phyloP scores from a whole-genome alignment of 73 alveolate species.

The Stentor coeruleus region DNA sequence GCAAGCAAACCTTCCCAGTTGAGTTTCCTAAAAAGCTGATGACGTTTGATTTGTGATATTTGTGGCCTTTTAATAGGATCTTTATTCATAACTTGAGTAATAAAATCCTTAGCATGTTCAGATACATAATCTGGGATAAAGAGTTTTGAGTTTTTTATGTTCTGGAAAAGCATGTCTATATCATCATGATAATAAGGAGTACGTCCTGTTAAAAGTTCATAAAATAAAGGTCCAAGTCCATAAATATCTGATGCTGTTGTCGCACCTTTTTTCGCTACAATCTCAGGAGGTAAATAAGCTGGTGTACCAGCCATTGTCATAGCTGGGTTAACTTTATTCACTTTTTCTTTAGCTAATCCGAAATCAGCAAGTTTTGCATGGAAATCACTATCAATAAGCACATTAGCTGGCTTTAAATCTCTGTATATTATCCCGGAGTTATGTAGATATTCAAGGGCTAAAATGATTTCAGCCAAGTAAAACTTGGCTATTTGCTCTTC shows the following conservation, averaged over 20 bases:
- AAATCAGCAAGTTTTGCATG: conserved; percentile 86
- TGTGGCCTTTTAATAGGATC: conserved; percentile 27
- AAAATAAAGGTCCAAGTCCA: conserved; percentile 88
- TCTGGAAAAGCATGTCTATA: conserved; percentile 24
- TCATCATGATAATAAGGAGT: conserved; percentile 79
- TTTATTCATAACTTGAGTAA: conserved; percentile 14
- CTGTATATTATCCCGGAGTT: conserved; percentile 55
- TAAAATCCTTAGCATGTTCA: background rate
- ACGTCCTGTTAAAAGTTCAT: conserved; percentile 96
- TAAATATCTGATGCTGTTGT: conserved; percentile 95
- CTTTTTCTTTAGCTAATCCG: conserved; percentile 84
- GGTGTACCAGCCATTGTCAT: conserved; percentile 94
- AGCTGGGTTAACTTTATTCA: conserved; percentile 67
- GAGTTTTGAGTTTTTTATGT: background rate
- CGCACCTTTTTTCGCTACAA: conserved; percentile 86
- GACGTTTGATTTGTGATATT: conserved; percentile 21
- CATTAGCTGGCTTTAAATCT: conserved; percentile 94
- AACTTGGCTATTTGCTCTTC: conserved; percentile 56
- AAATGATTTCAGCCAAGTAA: conserved; percentile 51
- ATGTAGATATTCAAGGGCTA: conserved; percentile 60
- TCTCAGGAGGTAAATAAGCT: conserved; percentile 98
- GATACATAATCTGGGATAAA: background rate
- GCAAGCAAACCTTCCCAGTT: conserved; percentile 5
- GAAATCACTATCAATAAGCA: conserved; percentile 76
- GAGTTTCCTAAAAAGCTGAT: conserved; percentile 13